These are phyloP conservation scores for Aschersonia sp. DNA, from an alignment of 2,329 filamentous ascomycete genomes.

Conservation along the genomic window DNA sequence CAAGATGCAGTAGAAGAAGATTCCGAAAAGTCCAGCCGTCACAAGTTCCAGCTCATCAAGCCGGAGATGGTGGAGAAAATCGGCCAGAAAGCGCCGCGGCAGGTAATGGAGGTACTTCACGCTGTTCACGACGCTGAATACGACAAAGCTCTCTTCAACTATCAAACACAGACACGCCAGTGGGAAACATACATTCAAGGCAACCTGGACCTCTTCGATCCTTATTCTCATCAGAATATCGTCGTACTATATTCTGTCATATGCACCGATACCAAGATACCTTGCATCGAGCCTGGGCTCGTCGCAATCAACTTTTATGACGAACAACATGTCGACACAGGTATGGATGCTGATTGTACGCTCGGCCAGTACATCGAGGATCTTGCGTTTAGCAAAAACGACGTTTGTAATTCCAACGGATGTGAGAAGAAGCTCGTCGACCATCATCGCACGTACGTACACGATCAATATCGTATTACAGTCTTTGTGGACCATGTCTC, in stretches of 20 bases:
- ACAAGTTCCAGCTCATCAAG: conserved; percentile 79
- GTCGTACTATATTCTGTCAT: conserved; percentile 88
- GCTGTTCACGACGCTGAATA: conserved; percentile 95
- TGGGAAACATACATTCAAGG: conserved; percentile 93
- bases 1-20: conserved; percentile 50
- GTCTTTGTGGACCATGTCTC: conserved; percentile 58
- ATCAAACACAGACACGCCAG: conserved; percentile 83
- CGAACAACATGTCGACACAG: conserved; percentile 61
- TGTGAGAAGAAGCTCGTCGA: conserved; percentile 84
- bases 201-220: conserved; percentile 81
- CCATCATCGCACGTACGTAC: conserved; percentile 92
- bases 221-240: conserved; percentile 91
- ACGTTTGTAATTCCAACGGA: conserved; percentile 67
- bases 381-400: conserved; percentile 60
- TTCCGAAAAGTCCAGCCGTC: conserved; percentile 47
- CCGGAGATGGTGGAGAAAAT: conserved; percentile 90
- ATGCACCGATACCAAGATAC: conserved; percentile 84
- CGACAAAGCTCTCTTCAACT: conserved; percentile 85
- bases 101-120: conserved; percentile 85
- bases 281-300: conserved; percentile 82
- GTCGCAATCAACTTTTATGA: conserved; percentile 88
- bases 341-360: conserved; percentile 76
- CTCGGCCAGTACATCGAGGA: conserved; percentile 93
- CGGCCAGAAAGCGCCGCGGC: conserved; percentile 63
- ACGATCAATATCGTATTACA: conserved; percentile 86